Base-by-base conservation (phyloP, 108 stramenopile species). In the Mayamaea pseudoterrestris region DNA sequence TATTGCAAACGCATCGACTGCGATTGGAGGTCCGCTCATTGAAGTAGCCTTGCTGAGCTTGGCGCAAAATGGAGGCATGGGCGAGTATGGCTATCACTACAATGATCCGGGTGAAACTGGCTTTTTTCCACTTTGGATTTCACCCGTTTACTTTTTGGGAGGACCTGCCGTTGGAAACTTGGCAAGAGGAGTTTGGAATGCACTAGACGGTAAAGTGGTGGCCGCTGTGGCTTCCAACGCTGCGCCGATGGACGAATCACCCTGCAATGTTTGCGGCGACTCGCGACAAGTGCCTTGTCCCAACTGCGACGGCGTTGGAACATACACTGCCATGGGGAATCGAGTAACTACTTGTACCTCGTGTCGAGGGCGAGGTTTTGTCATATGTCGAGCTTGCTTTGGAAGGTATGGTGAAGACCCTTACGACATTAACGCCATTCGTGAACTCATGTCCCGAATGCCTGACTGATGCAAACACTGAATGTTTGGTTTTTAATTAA, bases 81-180 rank as follows among this genome's bases (percentile, higher is more conserved):
- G 54, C 21, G 27, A 46, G 11, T 66, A 56, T 50, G 79, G 68
- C 17, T 90, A 90, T 63, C 81, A 83, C 26, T 90, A 90, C 59
- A 78, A 56, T 27, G 80, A 86, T 58, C 0, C 49, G 0, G 83
- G 83, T 7, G 83, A 85, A 58, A 80, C 78, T 21, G 89, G 89
- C 14, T 78, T 73, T 52, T 85, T 90, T 45, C 89, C 89, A 0
- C 58, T 81, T 21, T 90, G 89, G 89, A 86, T 86, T 29, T 30
- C 76, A 9, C 83, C 89, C 0, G 79, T 91, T 6, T 91, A 87
- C 39, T 87, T 87, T 41, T 50, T 87, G 32, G 90, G 90, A 21
- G 90, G 90, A 22, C 90, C 90, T 6, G 90, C 90, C 22, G 67
- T 71, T 47, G 90, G 90, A 5, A 87, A 91, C 57, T 46, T 90